Conservation (phyloP, 345 rosid genomes). For the Dipteronia dyeriana region DNA sequence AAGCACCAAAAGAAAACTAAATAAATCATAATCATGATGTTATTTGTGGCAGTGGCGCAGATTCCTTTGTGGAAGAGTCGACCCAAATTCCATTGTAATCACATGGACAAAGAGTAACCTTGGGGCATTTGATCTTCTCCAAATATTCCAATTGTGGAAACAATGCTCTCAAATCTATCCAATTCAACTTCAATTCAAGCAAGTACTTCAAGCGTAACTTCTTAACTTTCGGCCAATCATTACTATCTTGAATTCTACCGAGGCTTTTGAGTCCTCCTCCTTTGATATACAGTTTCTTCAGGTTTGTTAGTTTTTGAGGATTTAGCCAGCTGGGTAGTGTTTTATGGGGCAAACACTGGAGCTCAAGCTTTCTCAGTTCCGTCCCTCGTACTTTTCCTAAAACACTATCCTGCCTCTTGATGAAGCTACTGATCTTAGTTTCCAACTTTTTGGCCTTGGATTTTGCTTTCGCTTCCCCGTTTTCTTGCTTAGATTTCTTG, state of each 20-base stretch:
- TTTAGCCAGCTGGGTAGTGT: conserved; percentile 25
- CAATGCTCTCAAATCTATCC: conserved; percentile 17
- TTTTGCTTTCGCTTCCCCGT: background rate
- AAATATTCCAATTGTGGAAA: conserved; percentile 35
- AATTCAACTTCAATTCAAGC: conserved; percentile 29
- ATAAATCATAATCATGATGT: too few relatives aligned
- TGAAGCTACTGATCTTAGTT: too few relatives aligned
- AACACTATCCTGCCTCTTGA: background rate
- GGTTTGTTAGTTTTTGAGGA: conserved; percentile 8
- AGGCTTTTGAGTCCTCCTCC: conserved; percentile 30
- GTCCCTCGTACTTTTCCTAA: background rate
- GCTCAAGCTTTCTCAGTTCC: conserved; percentile 23
- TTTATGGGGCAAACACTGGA: conserved; percentile 22
- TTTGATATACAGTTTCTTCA: conserved; percentile 31
- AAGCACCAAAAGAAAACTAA: too few relatives aligned
- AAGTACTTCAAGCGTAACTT: conserved; percentile 35
- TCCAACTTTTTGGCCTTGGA: background rate
- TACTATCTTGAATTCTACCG: background rate
- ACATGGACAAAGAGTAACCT: conserved; percentile 38
- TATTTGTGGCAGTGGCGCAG: too few relatives aligned
- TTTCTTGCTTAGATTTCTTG: too few relatives aligned
- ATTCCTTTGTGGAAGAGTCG: background rate
- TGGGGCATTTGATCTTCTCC: conserved; percentile 41
- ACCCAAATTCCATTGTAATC: conserved; percentile 39
- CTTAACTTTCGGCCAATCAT: background rate